Percentiles rank a stretch among this genome's conserved stretches.
Conservation (phyloP, 1,284 basidiomycete species). For the Microbotryomycetes sp. region DNA sequence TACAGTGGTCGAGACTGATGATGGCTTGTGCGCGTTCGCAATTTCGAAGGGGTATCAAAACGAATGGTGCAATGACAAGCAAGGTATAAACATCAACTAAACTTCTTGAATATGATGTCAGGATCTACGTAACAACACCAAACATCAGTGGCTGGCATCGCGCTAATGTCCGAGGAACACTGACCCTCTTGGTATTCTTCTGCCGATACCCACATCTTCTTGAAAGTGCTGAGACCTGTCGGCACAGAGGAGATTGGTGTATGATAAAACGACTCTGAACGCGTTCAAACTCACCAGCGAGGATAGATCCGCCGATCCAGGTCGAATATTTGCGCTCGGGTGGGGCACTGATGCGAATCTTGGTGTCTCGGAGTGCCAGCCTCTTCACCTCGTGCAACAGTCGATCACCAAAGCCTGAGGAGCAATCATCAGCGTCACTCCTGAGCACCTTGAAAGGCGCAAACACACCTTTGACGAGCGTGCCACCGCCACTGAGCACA, state of each 20-base stretch:
- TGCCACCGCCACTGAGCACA: conserved; percentile 93
- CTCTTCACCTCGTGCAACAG: conserved; percentile 93
- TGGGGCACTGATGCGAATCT: conserved; percentile 98
- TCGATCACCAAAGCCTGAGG: conserved; percentile 85
- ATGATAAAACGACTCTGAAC: not conserved
- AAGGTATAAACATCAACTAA: not conserved
- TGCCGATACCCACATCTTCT: conserved; percentile 91
- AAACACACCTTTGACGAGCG: conserved; percentile 72
- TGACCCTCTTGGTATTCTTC: conserved; percentile 93
- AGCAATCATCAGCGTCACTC: not conserved
- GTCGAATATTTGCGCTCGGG: conserved; percentile 99
- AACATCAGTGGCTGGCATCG: not conserved
- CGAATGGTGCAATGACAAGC: not conserved
- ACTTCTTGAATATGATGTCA: conserved; percentile 33
- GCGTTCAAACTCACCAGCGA: conserved; percentile 7
- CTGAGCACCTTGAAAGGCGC: too few species aligned
- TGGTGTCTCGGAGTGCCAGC: conserved; percentile 91
- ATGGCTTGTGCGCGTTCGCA: too few species aligned
- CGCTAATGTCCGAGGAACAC: not conserved
- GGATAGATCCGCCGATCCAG: conserved; percentile 81
- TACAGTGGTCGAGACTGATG: too few species aligned
- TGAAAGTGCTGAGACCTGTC: conserved; percentile 93
- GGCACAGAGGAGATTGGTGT: conserved; percentile 50
- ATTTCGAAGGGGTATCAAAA: not conserved
- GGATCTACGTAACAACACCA: conserved; percentile 13